These are phyloP conservation scores for Clarkia xantiana DNA, from an alignment of 345 rosid species.

Conservation along the genomic window DNA sequence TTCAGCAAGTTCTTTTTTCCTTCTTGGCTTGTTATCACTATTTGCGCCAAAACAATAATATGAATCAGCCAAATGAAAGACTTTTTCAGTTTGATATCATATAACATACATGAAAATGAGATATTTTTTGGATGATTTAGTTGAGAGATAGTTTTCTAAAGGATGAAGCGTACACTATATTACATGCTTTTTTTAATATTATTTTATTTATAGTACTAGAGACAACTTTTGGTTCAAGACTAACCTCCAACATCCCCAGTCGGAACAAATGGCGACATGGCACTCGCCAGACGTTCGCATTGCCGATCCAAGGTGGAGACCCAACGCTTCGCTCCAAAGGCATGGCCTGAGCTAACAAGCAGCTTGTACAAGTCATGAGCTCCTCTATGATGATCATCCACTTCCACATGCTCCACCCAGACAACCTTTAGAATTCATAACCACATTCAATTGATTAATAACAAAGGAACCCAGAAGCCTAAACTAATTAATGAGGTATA, in stretches of 20 bases:
- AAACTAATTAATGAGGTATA: no score
- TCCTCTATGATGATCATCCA: constrained; percentile 61
- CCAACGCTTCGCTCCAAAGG: constrained; percentile 90
- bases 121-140: no score
- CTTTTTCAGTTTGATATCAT: no score
- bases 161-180: no score
- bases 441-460: no score
- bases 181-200: no score
- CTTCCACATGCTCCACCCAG: constrained; percentile 93
- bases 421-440: constrained; percentile 31
- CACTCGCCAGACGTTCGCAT: constrained; percentile 65
- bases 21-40: constrained; percentile 54
- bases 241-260: constrained; percentile 42
- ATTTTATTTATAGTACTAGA: no score
- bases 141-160: no score
- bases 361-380: constrained; percentile 47
- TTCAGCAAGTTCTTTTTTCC: constrained; percentile 64
- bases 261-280: constrained; percentile 40
- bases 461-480: no score
- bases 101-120: no score
- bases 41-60: neutral
- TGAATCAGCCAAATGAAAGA: no score
- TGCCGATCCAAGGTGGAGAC: constrained; percentile 60
- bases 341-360: constrained; percentile 48
- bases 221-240: neutral